Base-by-base conservation (phyloP, 768 basidiomycete genomes). In the Mycena maculata region DNA sequence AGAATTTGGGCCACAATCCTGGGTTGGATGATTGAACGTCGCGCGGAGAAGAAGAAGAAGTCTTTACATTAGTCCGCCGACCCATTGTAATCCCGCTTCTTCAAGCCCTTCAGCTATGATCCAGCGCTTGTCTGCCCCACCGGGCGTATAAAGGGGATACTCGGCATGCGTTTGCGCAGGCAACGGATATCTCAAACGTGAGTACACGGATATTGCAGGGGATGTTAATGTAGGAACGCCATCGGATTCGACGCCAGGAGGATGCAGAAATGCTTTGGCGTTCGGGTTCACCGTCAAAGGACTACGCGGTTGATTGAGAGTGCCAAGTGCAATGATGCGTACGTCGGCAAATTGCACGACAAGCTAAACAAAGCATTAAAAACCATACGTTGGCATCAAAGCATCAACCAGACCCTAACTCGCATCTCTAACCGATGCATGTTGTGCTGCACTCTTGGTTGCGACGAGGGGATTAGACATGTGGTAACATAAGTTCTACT, bases 61-160 rank as follows among this genome's bases (percentile, higher is more conserved):
- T 20, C n/a, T 85, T 67, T 63, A 91, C 92, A 94, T 87, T 69
- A 93, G 73, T 23, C 86, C 82, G 30, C 92, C 92, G 12, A 92
- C 87, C 92, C 92, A 93, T 50, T 88, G 84, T 61, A 85, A 74
- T n/a, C 88, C 89, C 41, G 85, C 84, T 75, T 87, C 87, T 27
- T 83, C 85, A 22, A 79, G 78, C 25, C 87, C 87, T 23, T 83
- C 85, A 13, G 79, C 78, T 22, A 79, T 82, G 25, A 84, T 61
- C 91, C 92, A 91, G 27, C 91, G 85, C 67, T 82, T 83, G 76
- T 93, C 92, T 30, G 81, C 82, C 13, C 89, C 92, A 2, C 92
- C 90, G 1, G 88, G 84, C 13, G 93, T 92, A 72, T 86, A 88
- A 71, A 90, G 88, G 15, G 93, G 93, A 77, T 93, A 94, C 56